Evolutionary conservation across 2,329 filamentous ascomycete genomes (phyloP).

Genomic region (Aspergillus ustus): DNA sequence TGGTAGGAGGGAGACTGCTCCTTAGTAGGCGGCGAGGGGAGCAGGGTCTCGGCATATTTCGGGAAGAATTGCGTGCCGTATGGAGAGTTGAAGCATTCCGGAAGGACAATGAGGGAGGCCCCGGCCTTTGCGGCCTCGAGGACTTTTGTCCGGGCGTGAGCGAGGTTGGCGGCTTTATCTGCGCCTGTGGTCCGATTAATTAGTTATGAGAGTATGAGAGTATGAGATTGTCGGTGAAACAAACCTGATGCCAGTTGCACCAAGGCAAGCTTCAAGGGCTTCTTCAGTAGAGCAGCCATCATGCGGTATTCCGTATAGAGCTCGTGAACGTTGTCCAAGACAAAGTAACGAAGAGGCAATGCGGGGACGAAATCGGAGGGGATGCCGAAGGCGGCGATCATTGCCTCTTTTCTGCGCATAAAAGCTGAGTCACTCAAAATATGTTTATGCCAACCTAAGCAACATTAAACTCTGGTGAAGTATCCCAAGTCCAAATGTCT

Average conservation of each 20-base stretch:
- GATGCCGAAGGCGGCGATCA: background rate
- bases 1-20: conserved; percentile 82
- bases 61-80: conserved; percentile 93
- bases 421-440: background rate
- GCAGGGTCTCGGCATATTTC: conserved; percentile 86
- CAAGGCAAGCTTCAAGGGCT: conserved; percentile 78
- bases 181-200: conserved; percentile 53
- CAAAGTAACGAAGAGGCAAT: background rate
- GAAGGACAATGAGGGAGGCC: conserved; percentile 85
- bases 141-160: conserved; percentile 79
- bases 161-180: conserved; percentile 85
- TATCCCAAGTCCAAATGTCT: background rate
- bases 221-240: conserved; percentile 18
- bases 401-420: background rate
- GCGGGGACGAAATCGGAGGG: conserved; percentile 9
- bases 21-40: conserved; percentile 72
- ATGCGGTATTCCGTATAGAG: background rate
- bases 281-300: conserved; percentile 68
- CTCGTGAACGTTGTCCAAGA: background rate
- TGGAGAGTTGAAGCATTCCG: conserved; percentile 98
- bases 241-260: conserved; percentile 77
- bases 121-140: conserved; percentile 76
- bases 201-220: background rate
- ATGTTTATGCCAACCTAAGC: background rate
- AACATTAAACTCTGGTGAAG: background rate